These are phyloP conservation scores for Pseudomassariella vexata DNA, from an alignment of 2,329 filamentous ascomycete species.

Conservation along the genomic window DNA sequence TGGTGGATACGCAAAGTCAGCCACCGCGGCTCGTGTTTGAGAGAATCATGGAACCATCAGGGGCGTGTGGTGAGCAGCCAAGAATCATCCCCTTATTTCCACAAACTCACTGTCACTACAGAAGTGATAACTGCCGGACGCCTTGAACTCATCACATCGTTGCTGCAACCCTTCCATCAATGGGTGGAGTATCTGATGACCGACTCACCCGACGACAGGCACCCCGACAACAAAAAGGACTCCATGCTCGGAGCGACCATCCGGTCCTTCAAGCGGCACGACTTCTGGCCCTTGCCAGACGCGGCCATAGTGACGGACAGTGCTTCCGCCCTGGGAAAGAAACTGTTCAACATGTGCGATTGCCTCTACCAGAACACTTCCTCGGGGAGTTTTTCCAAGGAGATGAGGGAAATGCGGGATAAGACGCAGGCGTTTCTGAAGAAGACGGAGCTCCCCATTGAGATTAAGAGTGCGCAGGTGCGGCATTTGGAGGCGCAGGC, in stretches of 20 bases:
- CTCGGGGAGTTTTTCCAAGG: constrained; percentile 6
- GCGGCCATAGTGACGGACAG: not conserved
- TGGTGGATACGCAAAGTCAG: too few relatives aligned
- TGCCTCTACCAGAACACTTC: too few relatives aligned
- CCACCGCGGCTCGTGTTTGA: too few relatives aligned
- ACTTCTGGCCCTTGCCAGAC: constrained; percentile 8
- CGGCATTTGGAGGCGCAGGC: constrained; percentile 5
- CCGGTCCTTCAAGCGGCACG: constrained; percentile 1
- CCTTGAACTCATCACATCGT: not conserved
- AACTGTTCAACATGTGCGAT: too few relatives aligned
- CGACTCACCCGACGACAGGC: not conserved
- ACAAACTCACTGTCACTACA: not conserved
- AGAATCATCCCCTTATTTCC: not conserved
- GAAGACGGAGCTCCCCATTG: too few relatives aligned
- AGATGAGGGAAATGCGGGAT: not conserved
- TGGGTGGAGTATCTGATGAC: constrained; percentile 1
- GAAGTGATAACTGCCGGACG: not conserved
- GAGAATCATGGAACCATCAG: not conserved
- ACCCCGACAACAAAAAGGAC: constrained; percentile 1
- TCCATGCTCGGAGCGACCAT: constrained; percentile 10
- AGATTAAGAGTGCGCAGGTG: too few relatives aligned
- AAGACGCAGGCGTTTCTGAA: constrained; percentile 4
- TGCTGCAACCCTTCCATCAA: not conserved
- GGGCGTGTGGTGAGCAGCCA: not conserved
- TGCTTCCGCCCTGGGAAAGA: not conserved